phyloP scores from a whole-genome alignment of 192 early-diverging fungal genomes.

The Funneliformis geosporum region DNA sequence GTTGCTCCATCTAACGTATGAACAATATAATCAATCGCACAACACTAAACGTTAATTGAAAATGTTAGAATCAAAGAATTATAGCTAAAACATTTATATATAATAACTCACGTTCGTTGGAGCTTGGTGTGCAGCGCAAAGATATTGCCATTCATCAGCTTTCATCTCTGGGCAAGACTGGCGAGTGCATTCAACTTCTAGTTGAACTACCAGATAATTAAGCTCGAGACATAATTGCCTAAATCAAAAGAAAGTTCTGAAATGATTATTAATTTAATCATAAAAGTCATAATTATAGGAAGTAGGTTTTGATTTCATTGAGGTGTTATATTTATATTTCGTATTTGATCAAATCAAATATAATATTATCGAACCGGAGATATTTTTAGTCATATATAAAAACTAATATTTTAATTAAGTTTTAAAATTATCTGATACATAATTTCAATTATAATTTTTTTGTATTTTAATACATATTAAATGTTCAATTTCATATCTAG shows the following conservation, averaged over 20 bases:
- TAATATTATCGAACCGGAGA: no score
- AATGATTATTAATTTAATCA: no score
- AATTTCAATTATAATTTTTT: no score
- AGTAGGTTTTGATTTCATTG: no score
- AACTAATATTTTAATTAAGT: no score
- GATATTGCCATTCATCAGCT: conserved; percentile 86
- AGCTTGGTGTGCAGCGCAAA: conserved; percentile 86
- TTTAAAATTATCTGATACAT: no score
- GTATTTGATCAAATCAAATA: no score
- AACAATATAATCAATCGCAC: conserved; percentile 88
- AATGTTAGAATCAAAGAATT: conserved; percentile 2
- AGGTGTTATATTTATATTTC: no score
- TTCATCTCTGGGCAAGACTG: conserved; percentile 90
- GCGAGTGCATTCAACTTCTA: conserved; percentile 76
- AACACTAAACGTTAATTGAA: conserved; percentile 58
- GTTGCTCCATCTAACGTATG: conserved; percentile 93
- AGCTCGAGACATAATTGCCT: conserved; percentile 88
- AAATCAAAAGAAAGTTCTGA: not conserved
- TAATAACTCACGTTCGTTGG: conserved; percentile 59
- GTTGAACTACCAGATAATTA: conserved; percentile 68
- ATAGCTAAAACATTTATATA: conserved; percentile 22
- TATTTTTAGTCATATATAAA: no score
- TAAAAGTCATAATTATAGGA: no score
- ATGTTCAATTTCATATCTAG: no score
- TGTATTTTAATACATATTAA: no score